Evolutionary conservation across 768 basidiomycete genomes (phyloP), one percentile per base, ranked within the genome.

Genomic region (Scleroderma bovista): DNA sequence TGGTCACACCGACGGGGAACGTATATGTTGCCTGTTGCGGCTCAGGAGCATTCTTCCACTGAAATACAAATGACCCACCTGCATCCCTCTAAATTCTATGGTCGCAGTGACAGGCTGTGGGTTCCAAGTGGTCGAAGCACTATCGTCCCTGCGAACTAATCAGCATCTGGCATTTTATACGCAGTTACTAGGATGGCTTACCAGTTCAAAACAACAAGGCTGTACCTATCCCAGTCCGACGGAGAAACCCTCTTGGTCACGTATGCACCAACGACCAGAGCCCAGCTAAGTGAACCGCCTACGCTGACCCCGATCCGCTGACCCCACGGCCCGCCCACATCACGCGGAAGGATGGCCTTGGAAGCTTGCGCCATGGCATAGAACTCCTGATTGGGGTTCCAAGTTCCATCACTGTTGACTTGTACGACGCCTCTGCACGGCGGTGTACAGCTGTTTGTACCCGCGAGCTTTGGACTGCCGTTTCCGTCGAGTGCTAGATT

Each of bases 321-420:
- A 16, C 80, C 87, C 59, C 73, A 87, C 1, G 84, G 82, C 1
- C 87, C 87, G 2, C 78, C 80, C 1, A 58, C 57, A 45, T 90
- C 87, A 43, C 80, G 79, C 0, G 87, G 87, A 19, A 85, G 70
- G 47, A 84, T 75, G 2, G 85, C 86, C 62, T 86, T 86, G 20
- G 83, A 84, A 3, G 81, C 81, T 46, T 88, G 85, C 1, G 83
- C 84, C 79, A 88, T 83, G 0, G 80, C 66, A 51, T 85, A 88
- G 66, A 83, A 89, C 66, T 88, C 87, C 63, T 88, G 83, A 62
- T 90, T 88, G 20, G 81, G 69, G 22, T 69, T 75, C 65, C 79
- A 87, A 51, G 71, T 75, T 9, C 81, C 83, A 46, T 79, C 77
- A 56, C 67, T 79, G 57, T 85, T 84, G 44, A 88, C 75, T 7